Evolutionary conservation across 495 filamentous ascomycete species (phyloP).

Genomic region (Aspergillus taichungensis): DNA sequence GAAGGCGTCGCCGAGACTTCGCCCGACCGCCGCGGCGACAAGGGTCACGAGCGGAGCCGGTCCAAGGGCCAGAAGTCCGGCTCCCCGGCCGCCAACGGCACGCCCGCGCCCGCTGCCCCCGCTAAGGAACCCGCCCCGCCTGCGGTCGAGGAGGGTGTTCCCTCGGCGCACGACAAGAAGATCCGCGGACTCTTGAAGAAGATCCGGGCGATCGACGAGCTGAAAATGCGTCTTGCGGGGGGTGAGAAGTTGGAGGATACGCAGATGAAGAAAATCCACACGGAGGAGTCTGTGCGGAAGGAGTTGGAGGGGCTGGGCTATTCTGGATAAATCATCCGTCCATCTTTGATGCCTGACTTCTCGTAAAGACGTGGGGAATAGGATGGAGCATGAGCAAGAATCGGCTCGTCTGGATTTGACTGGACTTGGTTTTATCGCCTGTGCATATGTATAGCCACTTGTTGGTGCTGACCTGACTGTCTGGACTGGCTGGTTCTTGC

Average conservation of each 20-base stretch:
- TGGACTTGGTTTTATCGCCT: no score
- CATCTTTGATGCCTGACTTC: no score
- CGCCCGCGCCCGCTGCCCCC: constrained; percentile 9
- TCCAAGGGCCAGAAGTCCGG: constrained; percentile 42
- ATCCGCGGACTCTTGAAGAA: constrained; percentile 88
- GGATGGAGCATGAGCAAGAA: no score
- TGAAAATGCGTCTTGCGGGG: constrained; percentile 88
- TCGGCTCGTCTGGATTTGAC: no score
- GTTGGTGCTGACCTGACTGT: no score
- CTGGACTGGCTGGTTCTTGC: no score
- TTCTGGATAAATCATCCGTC: constrained; percentile 23
- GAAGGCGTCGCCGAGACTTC: constrained; percentile 45
- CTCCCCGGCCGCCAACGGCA: constrained; percentile 28
- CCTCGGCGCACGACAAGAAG: constrained; percentile 70
- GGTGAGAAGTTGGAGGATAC: constrained; percentile 98
- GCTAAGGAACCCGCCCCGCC: constrained; percentile 19
- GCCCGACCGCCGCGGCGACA: constrained; percentile 56
- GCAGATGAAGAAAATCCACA: constrained; percentile 96
- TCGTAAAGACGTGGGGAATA: no score
- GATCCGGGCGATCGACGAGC: constrained; percentile 90
- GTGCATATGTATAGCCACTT: no score
- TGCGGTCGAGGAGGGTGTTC: constrained; percentile 20
- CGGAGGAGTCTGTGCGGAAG: constrained; percentile 70
- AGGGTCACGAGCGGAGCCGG: constrained; percentile 45
- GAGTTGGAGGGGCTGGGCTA: constrained; percentile 64